Evolutionary conservation across 345 rosid species (phyloP).

Genomic region (Rhodamnia argentea): DNA sequence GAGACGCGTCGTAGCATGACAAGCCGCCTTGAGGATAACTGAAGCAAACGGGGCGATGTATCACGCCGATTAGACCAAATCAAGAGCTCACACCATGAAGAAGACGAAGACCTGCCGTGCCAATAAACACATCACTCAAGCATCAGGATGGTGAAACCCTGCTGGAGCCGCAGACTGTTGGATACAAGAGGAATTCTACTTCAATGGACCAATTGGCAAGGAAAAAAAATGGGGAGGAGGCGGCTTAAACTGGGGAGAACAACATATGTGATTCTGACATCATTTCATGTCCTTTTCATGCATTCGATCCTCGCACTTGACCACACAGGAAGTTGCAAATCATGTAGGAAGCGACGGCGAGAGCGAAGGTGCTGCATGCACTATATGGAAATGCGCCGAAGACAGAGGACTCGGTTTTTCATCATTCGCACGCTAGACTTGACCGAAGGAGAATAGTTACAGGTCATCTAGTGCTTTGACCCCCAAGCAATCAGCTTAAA

Average conservation of each 20-base stretch:
- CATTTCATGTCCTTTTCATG: neutral
- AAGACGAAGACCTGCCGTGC: neutral
- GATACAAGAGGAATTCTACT: neutral
- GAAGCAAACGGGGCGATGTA: neutral
- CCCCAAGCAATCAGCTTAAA: neutral
- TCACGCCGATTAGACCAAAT: neutral
- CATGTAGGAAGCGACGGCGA: neutral
- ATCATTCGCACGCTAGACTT: neutral
- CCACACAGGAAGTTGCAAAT: neutral
- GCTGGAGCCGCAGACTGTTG: neutral
- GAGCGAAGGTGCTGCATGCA: neutral
- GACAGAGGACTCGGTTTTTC: neutral
- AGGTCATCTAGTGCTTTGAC: neutral
- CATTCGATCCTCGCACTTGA: neutral
- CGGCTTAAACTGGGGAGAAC: neutral
- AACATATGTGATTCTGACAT: neutral
- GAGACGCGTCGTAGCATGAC: too few species aligned
- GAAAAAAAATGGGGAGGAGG: neutral
- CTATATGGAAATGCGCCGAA: neutral
- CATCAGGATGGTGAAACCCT: neutral
- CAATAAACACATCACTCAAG: neutral
- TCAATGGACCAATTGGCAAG: neutral
- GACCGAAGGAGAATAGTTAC: neutral
- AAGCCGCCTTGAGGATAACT: too few species aligned
- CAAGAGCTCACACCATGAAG: neutral